A percentile compares a stretch with the other conserved stretches of the same genome.
Conservation (phyloP, 2,329 filamentous ascomycete species). For the Nothopassalora personata region DNA sequence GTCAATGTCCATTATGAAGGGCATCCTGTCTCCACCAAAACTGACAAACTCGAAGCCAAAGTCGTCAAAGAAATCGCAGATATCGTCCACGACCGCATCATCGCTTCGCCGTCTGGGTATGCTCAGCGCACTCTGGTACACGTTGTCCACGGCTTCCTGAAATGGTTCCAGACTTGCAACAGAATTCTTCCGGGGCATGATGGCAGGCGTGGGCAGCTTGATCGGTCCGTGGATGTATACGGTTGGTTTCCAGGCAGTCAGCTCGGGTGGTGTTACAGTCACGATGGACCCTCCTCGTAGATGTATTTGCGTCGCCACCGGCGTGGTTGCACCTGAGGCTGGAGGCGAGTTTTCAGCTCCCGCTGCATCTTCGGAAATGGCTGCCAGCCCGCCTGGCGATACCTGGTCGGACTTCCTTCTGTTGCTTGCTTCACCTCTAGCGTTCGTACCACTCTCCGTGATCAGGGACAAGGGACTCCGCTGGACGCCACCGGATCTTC, state of each 20-base stretch:
- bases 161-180: conserved; percentile 39
- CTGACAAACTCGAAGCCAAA: conserved; percentile 33
- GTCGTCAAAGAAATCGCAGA: conserved; percentile 40
- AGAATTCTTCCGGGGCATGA: conserved; percentile 36
- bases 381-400: conserved; percentile 17
- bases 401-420: conserved; percentile 6
- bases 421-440: conserved; percentile 2
- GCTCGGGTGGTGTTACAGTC: conserved; percentile 32
- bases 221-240: conserved; percentile 42
- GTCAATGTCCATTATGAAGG: conserved; percentile 6
- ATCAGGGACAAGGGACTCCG: conserved; percentile 24
- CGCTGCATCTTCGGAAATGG: conserved; percentile 19
- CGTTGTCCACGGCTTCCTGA: conserved; percentile 30
- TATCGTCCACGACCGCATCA: conserved; percentile 35
- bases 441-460: conserved; percentile 14
- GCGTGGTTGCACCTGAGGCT: conserved; percentile 18
- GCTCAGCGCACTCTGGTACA: conserved; percentile 26
- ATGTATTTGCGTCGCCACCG: conserved; percentile 28
- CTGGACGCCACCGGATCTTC: conserved; percentile 11
- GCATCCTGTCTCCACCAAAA: conserved; percentile 21
- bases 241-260: conserved; percentile 31
- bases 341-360: conserved; percentile 20
- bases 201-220: conserved; percentile 32
- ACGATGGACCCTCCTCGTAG: conserved; percentile 32
- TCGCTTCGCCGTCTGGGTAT: conserved; percentile 31